Percentiles rank a stretch among this genome's conserved stretches.
These are phyloP conservation scores for Epithemia pelagica DNA, from an alignment of 108 stramenopile genomes.

Conservation along the genomic window DNA sequence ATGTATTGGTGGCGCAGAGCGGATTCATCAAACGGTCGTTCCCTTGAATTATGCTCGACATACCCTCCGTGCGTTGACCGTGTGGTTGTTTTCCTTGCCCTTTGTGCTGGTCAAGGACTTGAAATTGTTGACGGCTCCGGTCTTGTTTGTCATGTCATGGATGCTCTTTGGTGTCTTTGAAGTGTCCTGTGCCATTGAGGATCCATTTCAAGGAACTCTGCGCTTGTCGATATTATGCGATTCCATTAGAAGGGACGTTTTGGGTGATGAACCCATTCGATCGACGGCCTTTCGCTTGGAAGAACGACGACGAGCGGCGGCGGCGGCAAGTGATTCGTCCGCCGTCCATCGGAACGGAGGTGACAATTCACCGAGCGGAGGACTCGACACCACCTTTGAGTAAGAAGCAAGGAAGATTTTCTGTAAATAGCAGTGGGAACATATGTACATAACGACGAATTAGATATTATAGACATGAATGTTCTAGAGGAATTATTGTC, in stretches of 20 bases:
- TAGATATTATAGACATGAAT: too few species aligned
- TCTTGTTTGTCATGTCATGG: conserved; percentile 81
- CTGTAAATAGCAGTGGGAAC: too few species aligned
- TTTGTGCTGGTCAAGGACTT: conserved; percentile 79
- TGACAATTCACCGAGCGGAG: neutral
- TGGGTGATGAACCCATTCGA: conserved; percentile 71
- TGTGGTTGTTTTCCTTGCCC: conserved; percentile 87
- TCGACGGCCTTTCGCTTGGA: conserved; percentile 58
- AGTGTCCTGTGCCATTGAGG: conserved; percentile 91
- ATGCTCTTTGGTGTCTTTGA: conserved; percentile 92
- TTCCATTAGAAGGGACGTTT: conserved; percentile 71
- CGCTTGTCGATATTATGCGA: conserved; percentile 78
- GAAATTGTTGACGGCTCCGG: conserved; percentile 74
- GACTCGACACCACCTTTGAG: neutral
- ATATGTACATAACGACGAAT: neutral
- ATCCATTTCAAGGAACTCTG: conserved; percentile 88
- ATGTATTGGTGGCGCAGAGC: conserved; percentile 84
- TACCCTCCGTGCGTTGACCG: conserved; percentile 80
- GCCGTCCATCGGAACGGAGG: neutral
- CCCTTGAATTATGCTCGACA: conserved; percentile 93
- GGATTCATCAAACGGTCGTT: conserved; percentile 93
- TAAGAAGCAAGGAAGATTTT: too few species aligned
- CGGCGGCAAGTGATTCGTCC: neutral
- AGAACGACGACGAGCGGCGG: neutral
- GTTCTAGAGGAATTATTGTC: too few species aligned